Evolutionary conservation across 2,329 filamentous ascomycete genomes (phyloP), one percentile per base, ranked within the genome.

Genomic region (Albifimbria verrucaria): DNA sequence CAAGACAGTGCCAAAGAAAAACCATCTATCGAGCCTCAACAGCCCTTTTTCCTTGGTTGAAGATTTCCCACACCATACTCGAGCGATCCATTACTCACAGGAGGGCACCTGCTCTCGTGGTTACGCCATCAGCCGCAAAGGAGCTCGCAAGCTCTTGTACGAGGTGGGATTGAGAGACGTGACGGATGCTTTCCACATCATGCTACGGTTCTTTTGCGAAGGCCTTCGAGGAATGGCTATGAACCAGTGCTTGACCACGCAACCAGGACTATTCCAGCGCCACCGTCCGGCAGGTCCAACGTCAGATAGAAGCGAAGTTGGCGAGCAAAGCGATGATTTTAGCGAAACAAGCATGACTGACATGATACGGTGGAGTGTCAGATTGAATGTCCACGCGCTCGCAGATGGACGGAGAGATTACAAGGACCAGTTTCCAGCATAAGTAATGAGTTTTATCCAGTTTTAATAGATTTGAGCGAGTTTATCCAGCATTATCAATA

Each of bases 201-300:
- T 76, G 56, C 57, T 81, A 47, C 62, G 73, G 11, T 72, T 74
- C 49, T 75, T 76, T 63, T 80, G 78, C 58, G 73, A 75, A 23
- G 73, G 73, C 9, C 47, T 39, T 3, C 58, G 67, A 9, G 65
- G 66, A 0, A 65, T 69, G 50, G 57, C 62, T 41, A 56, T 69
- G 53, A 66, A 72, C 50, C 68, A 65, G 45, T 73, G 77, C 62
- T 39, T 80, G 55, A 68, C 70, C 0, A 64, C 69, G 2, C 67
- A 71, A 55, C 77, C 76, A 0, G 65, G 68, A 23, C 61, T 81
- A 3, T 76, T 81, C 58, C 69, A 76, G 17, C 73, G 77, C 17
- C 74, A 78, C 55, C 65, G 72, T 1, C 60, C 69, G 0, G 67
- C 67, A 1, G 78, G 77, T 1, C 60, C 60, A 2, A 62, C 59